Base-by-base conservation (phyloP, 1,284 basidiomycete species). In the Bjerkandera adusta region DNA sequence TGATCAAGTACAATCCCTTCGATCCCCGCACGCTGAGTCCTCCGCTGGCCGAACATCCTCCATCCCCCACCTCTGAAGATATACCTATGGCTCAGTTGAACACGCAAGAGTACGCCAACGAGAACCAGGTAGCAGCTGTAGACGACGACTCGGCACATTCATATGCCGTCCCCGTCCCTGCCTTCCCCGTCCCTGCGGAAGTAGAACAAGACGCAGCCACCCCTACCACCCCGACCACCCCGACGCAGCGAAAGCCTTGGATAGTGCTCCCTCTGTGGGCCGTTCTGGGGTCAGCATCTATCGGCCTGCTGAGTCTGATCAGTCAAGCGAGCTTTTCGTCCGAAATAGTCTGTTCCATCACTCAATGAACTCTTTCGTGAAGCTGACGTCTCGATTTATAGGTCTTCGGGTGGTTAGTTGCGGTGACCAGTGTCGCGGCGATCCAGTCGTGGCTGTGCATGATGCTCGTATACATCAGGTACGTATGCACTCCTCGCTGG, bases 381-480 rank as follows among this genome's bases (percentile, higher is more conserved):
- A n/a, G n/a, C n/a, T n/a, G n/a, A n/a, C n/a, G n/a, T 16, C 13
- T 12, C 7, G n/a, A n/a, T n/a, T 25, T n/a, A n/a, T 21, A 62
- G 60, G 54, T 51, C 10, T 64, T 64, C 44, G 51, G 47, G 30
- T 60, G 59, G 59, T 51, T 64, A 3, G 48, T 56, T 10, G 47
- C 57, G 2, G 60, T 60, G 1, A 51, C 62, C 8, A 62, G 60
- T 48, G 57, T 64, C 4, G 61, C 62, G 5, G 61, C 60, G 13
- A 34, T 64, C 25, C 59, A 61, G 48, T 63, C 62, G 4, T 64
- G 62, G 62, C 49, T 52, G 1, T 61, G 57, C 2, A 59, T 64
- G 55, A 42, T 64, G 16, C 63, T 56, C 47, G 63, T 60, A 3
- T 64, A 64, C 33, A 63, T 64, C 38, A 52, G 62, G 50, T 51